Evolutionary conservation across 2,329 filamentous ascomycete genomes (phyloP).

Genomic region (Pyrenophora tritici-repentis): DNA sequence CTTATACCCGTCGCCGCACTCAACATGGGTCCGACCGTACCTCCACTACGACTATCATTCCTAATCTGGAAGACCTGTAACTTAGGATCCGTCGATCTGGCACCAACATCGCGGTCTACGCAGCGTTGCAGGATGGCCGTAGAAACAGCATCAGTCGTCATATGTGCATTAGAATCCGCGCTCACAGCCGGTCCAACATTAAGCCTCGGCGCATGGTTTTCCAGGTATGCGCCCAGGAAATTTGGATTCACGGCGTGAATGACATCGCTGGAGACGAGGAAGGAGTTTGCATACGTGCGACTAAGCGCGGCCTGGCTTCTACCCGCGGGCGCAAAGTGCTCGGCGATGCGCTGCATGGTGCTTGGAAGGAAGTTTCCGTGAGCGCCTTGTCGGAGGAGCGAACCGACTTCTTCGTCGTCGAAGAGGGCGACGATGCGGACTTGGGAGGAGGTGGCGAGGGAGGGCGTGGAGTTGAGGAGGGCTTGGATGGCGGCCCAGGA

Average conservation of each 20-base stretch:
- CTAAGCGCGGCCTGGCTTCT: conserved; percentile 64
- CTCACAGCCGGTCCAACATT: conserved; percentile 85
- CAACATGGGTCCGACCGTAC: conserved; percentile 93
- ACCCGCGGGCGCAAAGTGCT: conserved; percentile 60
- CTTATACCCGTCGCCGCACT: conserved; percentile 79
- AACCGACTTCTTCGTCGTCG: conserved; percentile 96
- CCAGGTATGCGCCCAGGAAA: conserved; percentile 81
- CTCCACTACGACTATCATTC: conserved; percentile 86
- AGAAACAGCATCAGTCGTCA: conserved; percentile 90
- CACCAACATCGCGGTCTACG: conserved; percentile 64
- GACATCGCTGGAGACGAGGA: conserved; percentile 90
- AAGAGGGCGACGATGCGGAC: conserved; percentile 94
- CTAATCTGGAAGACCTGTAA: conserved; percentile 93
- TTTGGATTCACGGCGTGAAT: conserved; percentile 95
- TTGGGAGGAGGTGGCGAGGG: conserved; percentile 62
- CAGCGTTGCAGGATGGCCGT: conserved; percentile 79
- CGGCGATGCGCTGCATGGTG: conserved; percentile 79
- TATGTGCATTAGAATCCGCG: conserved; percentile 87
- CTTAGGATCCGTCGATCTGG: conserved; percentile 52
- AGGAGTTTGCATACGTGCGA: conserved; percentile 87
- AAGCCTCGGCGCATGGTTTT: conserved; percentile 82
- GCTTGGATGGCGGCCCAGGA: conserved; percentile 88
- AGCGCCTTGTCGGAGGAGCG: conserved; percentile 86
- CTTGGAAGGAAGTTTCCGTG: conserved; percentile 84
- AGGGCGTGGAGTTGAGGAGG: conserved; percentile 66